Base-by-base conservation (phyloP, 495 filamentous ascomycete species). In the Aspergillus hancockii region DNA sequence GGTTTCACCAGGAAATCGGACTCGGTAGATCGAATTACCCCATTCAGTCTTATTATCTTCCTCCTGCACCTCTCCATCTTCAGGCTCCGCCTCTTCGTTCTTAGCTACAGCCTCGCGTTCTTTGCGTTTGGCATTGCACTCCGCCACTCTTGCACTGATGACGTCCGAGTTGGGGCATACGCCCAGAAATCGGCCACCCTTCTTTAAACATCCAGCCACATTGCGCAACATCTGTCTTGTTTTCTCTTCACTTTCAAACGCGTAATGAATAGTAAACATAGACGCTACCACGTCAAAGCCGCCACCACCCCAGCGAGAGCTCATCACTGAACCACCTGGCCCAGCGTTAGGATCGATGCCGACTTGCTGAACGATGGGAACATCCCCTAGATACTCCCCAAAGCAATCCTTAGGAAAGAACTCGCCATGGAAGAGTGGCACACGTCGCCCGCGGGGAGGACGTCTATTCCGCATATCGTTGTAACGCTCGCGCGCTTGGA, bases 201-300 rank as follows among this genome's bases (percentile, higher is more conserved):
- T 97, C 72, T 91, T 95, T 65, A 98, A 72, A 25, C 86, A 82
- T 5, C 92, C 89, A 2, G 94, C 86, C 13, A 98, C 94, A 69
- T 98, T 98, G 69, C 85, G 83, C 52, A 98, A 82, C 94, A 98
- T 98, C 54, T 85, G 88, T 21, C 93, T 84, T 12, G 93, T 88
- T 70, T 96, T 95, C 7, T 81, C 81, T 71, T 98, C 91, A 58
- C 79, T 90, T 73, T 98, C 95, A 64, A 97, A 98, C 0, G 95
- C 93, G 68, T 98, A 98, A 75, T 98, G 94, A 86, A 98, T 96
- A 68, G 92, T 93, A 66, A 98, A 98, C 94, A 98, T 98, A 83
- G 95, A 96, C 56, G 88, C 90, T 49, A 98, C 93, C 13, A 98
- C 89, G 70, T 98, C 95, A 63, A 97, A 98, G 8, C 93, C 92